Conservation (phyloP, 2,329 filamentous ascomycete genomes). For the Gyromitra esculenta region DNA sequence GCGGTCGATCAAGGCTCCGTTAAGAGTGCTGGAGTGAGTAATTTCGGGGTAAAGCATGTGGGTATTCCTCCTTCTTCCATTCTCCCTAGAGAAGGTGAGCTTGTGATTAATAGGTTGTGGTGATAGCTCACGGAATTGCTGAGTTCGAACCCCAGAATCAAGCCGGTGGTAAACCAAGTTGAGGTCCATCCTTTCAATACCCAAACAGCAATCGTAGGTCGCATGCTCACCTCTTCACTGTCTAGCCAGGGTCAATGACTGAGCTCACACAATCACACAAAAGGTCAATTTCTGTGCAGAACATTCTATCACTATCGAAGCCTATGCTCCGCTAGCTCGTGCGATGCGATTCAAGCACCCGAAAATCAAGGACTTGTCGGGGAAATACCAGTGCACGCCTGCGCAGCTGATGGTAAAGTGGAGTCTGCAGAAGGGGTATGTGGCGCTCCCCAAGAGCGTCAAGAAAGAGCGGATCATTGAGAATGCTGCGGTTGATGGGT, state of each 20-base stretch:
- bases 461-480: slow-evolving; percentile 70
- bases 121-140: slow-evolving; percentile 74
- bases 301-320: slow-evolving; percentile 76
- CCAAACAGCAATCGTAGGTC: slow-evolving; percentile 68
- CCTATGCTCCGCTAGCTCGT: slow-evolving; percentile 80
- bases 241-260: not conserved
- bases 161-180: slow-evolving; percentile 80
- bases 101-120: not conserved
- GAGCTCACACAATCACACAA: slow-evolving; percentile 5
- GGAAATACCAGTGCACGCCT: slow-evolving; percentile 75
- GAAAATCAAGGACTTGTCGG: slow-evolving; percentile 69
- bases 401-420: slow-evolving; percentile 81
- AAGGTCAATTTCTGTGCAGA: slow-evolving; percentile 69
- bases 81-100: not conserved
- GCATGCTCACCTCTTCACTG: no score
- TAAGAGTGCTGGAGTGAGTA: slow-evolving; percentile 77
- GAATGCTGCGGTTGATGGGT: slow-evolving; percentile 70
- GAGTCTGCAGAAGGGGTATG: slow-evolving; percentile 78
- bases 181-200: slow-evolving; percentile 87
- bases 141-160: slow-evolving; percentile 69
- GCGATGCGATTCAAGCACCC: slow-evolving; percentile 76
- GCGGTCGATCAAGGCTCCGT: slow-evolving; percentile 77
- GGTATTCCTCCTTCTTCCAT: slow-evolving; percentile 58
- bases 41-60: slow-evolving; percentile 79
- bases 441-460: slow-evolving; percentile 78